These are phyloP conservation scores for Penicillium coprophilum DNA, from an alignment of 495 filamentous ascomycete species.

Conservation along the genomic window DNA sequence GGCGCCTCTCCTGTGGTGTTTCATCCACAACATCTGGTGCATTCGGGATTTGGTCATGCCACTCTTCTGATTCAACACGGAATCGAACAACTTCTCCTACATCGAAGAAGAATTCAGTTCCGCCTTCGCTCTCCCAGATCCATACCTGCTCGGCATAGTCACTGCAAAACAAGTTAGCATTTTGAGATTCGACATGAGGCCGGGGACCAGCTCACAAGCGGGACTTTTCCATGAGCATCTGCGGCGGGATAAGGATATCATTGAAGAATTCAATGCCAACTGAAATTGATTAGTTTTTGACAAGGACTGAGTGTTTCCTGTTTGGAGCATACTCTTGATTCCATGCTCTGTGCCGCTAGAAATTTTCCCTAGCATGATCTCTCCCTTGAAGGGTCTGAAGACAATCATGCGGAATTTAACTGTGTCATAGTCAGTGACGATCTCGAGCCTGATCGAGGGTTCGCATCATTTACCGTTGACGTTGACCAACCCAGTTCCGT, in stretches of 20 bases:
- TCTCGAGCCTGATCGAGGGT: not conserved
- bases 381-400: constrained; percentile 90
- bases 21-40: constrained; percentile 56
- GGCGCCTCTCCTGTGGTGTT: constrained; percentile 49
- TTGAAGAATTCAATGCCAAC: constrained; percentile 88
- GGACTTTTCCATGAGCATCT: constrained; percentile 67
- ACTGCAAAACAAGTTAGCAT: constrained; percentile 42
- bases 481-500: constrained; percentile 84
- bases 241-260: constrained; percentile 76
- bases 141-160: constrained; percentile 72
- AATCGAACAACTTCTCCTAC: constrained; percentile 84
- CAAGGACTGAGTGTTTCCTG: not conserved
- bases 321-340: constrained; percentile 63
- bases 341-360: constrained; percentile 66
- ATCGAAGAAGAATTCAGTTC: constrained; percentile 76
- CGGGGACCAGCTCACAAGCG: constrained; percentile 59
- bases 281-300: constrained; percentile 28
- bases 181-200: not conserved
- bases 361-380: constrained; percentile 82
- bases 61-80: constrained; percentile 77
- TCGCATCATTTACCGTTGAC: constrained; percentile 71
- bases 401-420: constrained; percentile 92
- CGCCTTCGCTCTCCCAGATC: constrained; percentile 75
- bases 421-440: constrained; percentile 30
- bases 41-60: constrained; percentile 81